Percentiles rank a stretch among this genome's conserved stretches.
phyloP scores from a whole-genome alignment of 345 rosid genomes.

The Melaleuca alternifolia region DNA sequence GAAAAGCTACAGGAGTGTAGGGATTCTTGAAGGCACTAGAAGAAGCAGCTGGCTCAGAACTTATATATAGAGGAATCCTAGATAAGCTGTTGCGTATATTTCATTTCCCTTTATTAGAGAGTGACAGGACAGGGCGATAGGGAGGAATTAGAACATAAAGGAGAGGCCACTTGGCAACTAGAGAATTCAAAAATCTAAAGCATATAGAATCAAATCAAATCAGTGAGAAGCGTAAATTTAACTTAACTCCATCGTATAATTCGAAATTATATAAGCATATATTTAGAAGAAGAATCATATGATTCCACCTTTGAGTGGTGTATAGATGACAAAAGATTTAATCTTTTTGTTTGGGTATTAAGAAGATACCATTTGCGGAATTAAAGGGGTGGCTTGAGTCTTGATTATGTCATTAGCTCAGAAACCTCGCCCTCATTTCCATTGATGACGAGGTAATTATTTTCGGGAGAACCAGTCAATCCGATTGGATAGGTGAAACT shows the following conservation, averaged over 20 bases:
- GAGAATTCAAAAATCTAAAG: background rate
- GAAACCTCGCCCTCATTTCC: background rate
- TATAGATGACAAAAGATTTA: background rate
- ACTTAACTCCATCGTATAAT: background rate
- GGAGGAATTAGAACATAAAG: background rate
- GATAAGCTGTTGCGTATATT: background rate
- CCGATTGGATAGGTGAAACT: no score
- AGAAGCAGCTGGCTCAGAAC: background rate
- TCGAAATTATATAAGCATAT: background rate
- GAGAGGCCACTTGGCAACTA: background rate
- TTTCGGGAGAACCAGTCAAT: background rate
- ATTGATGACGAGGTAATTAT: background rate
- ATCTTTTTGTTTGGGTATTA: background rate
- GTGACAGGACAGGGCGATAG: background rate
- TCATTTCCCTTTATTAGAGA: background rate
- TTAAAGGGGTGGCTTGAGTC: background rate
- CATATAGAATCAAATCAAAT: background rate
- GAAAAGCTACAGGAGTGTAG: background rate
- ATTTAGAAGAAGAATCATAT: background rate
- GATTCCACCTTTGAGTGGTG: background rate
- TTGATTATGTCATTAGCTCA: background rate
- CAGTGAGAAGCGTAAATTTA: background rate
- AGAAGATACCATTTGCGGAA: background rate
- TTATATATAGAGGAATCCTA: background rate
- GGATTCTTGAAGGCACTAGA: constrained; percentile 2